phyloP scores from a whole-genome alignment of 1,284 basidiomycete species.

The Leccinum solheimii region DNA sequence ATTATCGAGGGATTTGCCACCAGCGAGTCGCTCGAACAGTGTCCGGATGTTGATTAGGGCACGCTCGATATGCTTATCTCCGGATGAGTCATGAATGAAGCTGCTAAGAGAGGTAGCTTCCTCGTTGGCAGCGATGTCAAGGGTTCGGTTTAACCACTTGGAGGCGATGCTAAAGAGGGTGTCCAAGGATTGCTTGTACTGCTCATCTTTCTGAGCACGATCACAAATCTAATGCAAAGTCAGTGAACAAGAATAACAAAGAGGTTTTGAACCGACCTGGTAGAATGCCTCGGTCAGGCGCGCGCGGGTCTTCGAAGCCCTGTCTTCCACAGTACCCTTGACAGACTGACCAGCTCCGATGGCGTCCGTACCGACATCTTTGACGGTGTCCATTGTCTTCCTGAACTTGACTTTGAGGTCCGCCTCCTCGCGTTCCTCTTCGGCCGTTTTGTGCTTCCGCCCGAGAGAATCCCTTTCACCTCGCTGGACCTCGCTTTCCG shows the following conservation, averaged over 20 bases:
- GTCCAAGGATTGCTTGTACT: conserved; percentile 55
- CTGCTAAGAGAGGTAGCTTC: conserved; percentile 45
- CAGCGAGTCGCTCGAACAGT: conserved; percentile 51
- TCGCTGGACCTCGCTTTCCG: conserved; percentile 56
- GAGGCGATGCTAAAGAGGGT: conserved; percentile 55
- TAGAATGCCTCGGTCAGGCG: conserved; percentile 52
- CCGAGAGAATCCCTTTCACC: conserved; percentile 60
- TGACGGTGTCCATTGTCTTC: conserved; percentile 62
- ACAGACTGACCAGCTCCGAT: conserved; percentile 55
- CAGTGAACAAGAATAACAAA: not conserved
- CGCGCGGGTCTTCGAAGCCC: conserved; percentile 40
- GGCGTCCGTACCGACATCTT: conserved; percentile 51
- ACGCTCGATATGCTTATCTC: conserved; percentile 54
- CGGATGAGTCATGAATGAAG: conserved; percentile 58
- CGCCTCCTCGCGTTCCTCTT: conserved; percentile 38
- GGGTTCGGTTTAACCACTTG: conserved; percentile 54
- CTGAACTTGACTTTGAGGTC: conserved; percentile 54
- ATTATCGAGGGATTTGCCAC: conserved; percentile 46
- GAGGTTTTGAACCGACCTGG: conserved; percentile 40
- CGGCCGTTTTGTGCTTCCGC: conserved; percentile 46
- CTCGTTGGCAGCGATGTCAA: conserved; percentile 47
- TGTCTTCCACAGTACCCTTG: conserved; percentile 43
- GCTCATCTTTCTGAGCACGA: conserved; percentile 56
- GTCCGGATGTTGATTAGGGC: conserved; percentile 46
- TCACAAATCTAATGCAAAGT: conserved; percentile 52